Conservation (phyloP, 1,139 yeast genomes). For the Magnusiomyces paraingens region DNA sequence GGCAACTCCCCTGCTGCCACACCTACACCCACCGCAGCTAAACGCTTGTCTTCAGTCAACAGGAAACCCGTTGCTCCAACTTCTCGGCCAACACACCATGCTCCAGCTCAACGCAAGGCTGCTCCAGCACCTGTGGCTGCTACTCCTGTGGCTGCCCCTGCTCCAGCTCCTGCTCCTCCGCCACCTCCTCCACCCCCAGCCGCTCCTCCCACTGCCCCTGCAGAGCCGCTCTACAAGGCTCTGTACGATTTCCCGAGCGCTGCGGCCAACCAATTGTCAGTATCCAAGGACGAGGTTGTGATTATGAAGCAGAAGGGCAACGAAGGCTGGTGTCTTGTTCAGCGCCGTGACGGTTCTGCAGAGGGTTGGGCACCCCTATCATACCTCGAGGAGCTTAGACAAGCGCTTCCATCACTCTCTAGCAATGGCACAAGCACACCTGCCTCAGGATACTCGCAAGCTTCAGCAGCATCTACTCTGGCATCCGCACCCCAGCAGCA, state of each 20-base stretch:
- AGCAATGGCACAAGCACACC: slow-evolving; percentile 1
- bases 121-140: slow-evolving; percentile 20
- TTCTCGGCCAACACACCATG: no score
- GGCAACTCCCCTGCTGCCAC: no score
- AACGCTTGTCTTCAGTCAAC: slow-evolving; percentile 22
- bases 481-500: slow-evolving; percentile 10
- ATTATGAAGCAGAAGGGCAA: slow-evolving; percentile 62
- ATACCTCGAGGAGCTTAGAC: slow-evolving; percentile 59
- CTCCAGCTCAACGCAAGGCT: no score
- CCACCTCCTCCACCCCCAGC: slow-evolving; percentile 56
- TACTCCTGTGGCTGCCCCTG: slow-evolving; percentile 20
- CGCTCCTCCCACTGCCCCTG: slow-evolving; percentile 51
- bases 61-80: no score
- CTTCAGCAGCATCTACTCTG: slow-evolving; percentile 20
- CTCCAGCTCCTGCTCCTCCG: slow-evolving; percentile 26
- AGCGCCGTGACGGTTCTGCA: slow-evolving; percentile 59
- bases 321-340: slow-evolving; percentile 90
- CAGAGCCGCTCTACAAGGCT: slow-evolving; percentile 75
- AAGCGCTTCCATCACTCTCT: not conserved
- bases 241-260: slow-evolving; percentile 86
- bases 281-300: slow-evolving; percentile 67
- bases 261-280: slow-evolving; percentile 74
- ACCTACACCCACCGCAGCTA: slow-evolving; percentile 16
- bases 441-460: slow-evolving; percentile 31
- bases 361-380: slow-evolving; percentile 99